A percentile compares a stretch with the other conserved stretches of the same genome.
Evolutionary conservation across 225 moss, liverwort and hornwort species (phyloP).

Genomic region (Pseudisothecium myosuroides): DNA sequence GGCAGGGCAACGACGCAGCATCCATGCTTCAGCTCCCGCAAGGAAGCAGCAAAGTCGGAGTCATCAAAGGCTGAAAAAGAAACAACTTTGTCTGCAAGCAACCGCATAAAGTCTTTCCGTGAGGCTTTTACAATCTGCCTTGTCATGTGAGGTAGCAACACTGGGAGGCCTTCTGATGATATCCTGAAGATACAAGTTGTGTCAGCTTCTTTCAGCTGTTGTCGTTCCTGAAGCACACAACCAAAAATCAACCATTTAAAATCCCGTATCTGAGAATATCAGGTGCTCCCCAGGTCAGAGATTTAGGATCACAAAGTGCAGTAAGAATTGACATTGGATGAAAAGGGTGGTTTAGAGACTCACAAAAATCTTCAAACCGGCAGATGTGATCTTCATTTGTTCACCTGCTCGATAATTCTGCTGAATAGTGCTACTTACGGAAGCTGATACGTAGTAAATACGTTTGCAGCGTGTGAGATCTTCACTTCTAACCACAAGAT

Average conservation of each 20-base stretch:
- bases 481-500: conserved; percentile 80
- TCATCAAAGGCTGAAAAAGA: conserved; percentile 56
- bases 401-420: conserved; percentile 54
- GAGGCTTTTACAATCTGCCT: conserved; percentile 67
- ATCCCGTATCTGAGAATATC: not conserved
- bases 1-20: conserved; percentile 72
- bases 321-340: not conserved
- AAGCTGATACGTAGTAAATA: conserved; percentile 72
- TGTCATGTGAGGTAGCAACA: conserved; percentile 72
- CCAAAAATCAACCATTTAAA: not conserved
- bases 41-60: conserved; percentile 34
- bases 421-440: conserved; percentile 45
- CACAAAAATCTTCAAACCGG: conserved; percentile 90
- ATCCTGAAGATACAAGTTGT: conserved; percentile 70
- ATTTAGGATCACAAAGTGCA: not conserved
- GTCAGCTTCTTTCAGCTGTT: conserved; percentile 45
- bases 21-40: conserved; percentile 59
- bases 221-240: conserved; percentile 51
- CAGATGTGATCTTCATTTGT: conserved; percentile 81
- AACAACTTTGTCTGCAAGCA: conserved; percentile 60
- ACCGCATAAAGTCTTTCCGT: conserved; percentile 54
- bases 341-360: not conserved
- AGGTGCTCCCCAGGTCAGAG: not conserved
- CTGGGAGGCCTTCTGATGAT: conserved; percentile 79
- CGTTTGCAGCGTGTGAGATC: conserved; percentile 71